These are phyloP conservation scores for Aspergillus ostianus DNA, from an alignment of 495 filamentous ascomycete genomes.

Conservation along the genomic window DNA sequence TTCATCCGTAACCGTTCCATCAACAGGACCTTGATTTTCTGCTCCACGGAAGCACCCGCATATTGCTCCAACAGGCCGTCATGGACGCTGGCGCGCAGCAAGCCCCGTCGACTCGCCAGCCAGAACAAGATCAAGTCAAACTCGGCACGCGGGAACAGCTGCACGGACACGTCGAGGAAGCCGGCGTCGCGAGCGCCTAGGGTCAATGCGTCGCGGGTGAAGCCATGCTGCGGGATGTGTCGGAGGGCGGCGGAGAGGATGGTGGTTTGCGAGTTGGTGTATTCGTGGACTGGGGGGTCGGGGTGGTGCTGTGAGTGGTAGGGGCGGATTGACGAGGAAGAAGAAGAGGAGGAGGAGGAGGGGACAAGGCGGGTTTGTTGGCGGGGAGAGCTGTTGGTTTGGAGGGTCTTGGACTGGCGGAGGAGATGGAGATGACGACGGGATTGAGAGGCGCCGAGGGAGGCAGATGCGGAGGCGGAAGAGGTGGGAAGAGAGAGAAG, in stretches of 20 bases:
- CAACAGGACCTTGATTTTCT: conserved; percentile 61
- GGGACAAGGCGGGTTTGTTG: conserved; percentile 7
- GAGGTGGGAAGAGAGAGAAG: background rate
- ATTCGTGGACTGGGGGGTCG: conserved; percentile 52
- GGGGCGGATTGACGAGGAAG: conserved; percentile 21
- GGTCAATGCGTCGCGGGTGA: conserved; percentile 66
- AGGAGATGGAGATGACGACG: background rate
- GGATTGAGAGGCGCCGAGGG: background rate
- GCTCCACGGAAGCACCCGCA: conserved; percentile 40
- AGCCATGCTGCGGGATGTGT: conserved; percentile 83
- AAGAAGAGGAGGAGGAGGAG: background rate
- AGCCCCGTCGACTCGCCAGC: conserved; percentile 65
- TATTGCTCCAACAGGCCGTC: conserved; percentile 30
- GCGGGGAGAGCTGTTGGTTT: background rate
- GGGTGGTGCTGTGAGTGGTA: conserved; percentile 75
- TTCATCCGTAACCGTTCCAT: conserved; percentile 76
- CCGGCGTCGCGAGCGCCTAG: conserved; percentile 78
- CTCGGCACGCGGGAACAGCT: conserved; percentile 72
- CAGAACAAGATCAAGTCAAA: conserved; percentile 85
- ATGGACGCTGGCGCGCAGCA: conserved; percentile 51
- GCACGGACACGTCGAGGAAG: conserved; percentile 81
- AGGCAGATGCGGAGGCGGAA: background rate
- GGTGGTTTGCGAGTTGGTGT: conserved; percentile 66
- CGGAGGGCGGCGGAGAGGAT: conserved; percentile 77
- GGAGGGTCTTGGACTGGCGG: background rate